Conservation (phyloP, 148 eudicot species). For the Cornus suecica region DNA sequence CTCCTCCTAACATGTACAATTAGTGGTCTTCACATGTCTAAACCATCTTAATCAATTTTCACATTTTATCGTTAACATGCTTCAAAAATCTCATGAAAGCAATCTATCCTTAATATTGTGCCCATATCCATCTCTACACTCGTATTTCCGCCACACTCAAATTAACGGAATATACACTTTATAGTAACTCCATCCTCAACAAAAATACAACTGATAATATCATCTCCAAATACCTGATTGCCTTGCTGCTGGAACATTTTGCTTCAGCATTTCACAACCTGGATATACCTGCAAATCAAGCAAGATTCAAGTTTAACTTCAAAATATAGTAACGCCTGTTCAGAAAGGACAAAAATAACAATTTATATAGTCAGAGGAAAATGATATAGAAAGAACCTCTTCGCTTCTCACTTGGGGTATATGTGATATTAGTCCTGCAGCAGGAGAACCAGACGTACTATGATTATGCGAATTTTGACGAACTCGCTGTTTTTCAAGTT, state of each 20-base stretch:
- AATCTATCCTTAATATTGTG: too few species aligned
- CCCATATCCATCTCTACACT: too few species aligned
- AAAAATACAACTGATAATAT: slow-evolving; percentile 1
- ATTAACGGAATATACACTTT: too few species aligned
- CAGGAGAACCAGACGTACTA: slow-evolving; percentile 24
- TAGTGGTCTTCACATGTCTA: too few species aligned
- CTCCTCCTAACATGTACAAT: too few species aligned
- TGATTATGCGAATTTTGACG: slow-evolving; percentile 32
- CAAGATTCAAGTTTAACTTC: slow-evolving; percentile 6
- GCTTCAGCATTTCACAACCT: slow-evolving; percentile 38
- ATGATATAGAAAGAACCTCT: slow-evolving; percentile 47
- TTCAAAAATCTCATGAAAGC: too few species aligned
- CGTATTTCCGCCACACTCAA: too few species aligned
- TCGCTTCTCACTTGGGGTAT: slow-evolving; percentile 38
- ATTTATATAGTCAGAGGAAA: neutral
- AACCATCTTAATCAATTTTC: too few species aligned
- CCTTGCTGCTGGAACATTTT: slow-evolving; percentile 32
- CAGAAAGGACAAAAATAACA: neutral
- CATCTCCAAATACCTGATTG: slow-evolving; percentile 31
- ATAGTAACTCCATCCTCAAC: neutral
- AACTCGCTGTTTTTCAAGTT: slow-evolving; percentile 43
- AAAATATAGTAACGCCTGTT: neutral
- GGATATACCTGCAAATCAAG: slow-evolving; percentile 39
- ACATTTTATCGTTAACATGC: too few species aligned
- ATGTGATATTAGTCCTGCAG: slow-evolving; percentile 34